Evolutionary conservation across 1,139 yeast species (phyloP), one percentile per base, ranked within the genome.

Genomic region (Candida glucosophila): DNA sequence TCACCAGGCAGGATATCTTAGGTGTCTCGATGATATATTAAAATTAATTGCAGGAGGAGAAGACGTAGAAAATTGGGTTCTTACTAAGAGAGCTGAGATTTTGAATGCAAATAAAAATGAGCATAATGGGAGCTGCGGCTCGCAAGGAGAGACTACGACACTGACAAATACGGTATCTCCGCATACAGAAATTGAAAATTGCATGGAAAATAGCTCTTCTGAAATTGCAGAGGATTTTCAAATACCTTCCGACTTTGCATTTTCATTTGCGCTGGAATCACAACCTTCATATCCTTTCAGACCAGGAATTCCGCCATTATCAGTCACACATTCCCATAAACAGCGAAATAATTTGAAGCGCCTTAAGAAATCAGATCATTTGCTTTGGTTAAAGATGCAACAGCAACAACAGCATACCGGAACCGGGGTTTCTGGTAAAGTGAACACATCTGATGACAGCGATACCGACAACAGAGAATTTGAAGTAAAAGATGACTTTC

Each of bases 21-120:
- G 63, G 19, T 73, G 80, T 39, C 37, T 76, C 5, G 67, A 74
- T 30, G 82, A 76, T 33, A 39, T 75, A 14, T 39, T 73, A 2
- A 47, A 52, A n/a, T 50, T 64, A n/a, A 50, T 73, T 3, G 48
- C 68, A 8, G 48, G 57, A 12, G 66, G 57, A 11, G 67, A 66
- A 3, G 74, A 70, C 34, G 52, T 73, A 6, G 75, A 69, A 35
- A 58, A 61, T 34, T 67, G 78, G 74, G 68, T 69, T 1, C 45
- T 68, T 12, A 51, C 65, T 13, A 69, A 63, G 39, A 53, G 66
- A 30, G 58, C 69, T 1, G 77, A 72, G 32, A 47, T 73, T 15
- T 46, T 52, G 16, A 55, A 55, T 29, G 31, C 33, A 21, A 36
- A 40, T 23, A 25, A 20, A 15, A 22, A 11, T 11, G 12, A 7